Evolutionary conservation across 2,329 filamentous ascomycete genomes (phyloP).

Genomic region (Amauroascus niger): DNA sequence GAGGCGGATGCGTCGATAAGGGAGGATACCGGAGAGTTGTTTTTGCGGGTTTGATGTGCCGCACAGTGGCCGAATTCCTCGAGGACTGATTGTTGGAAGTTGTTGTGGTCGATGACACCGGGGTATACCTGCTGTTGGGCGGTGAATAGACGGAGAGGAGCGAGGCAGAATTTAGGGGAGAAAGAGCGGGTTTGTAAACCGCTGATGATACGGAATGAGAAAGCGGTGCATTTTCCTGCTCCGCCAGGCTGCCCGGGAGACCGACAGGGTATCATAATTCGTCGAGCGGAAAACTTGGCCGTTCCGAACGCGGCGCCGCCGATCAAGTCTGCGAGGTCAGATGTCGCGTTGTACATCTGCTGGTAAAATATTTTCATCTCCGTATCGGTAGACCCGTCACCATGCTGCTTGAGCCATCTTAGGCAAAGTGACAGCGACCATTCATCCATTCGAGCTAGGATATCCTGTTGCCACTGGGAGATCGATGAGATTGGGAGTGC

Average conservation of each 20-base stretch:
- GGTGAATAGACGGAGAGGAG: slow-evolving; percentile 56
- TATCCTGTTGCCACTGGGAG: slow-evolving; percentile 46
- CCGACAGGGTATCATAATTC: slow-evolving; percentile 31
- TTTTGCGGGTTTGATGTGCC: slow-evolving; percentile 12
- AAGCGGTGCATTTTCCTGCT: slow-evolving; percentile 38
- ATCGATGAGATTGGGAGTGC: slow-evolving; percentile 46
- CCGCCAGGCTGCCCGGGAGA: slow-evolving; percentile 15
- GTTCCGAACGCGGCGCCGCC: slow-evolving; percentile 36
- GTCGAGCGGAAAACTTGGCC: slow-evolving; percentile 32
- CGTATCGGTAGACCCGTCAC: slow-evolving; percentile 19
- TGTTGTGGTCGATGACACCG: slow-evolving; percentile 46
- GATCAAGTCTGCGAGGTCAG: slow-evolving; percentile 33
- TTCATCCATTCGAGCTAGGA: slow-evolving; percentile 39
- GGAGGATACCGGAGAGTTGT: slow-evolving; percentile 16
- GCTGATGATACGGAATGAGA: slow-evolving; percentile 52
- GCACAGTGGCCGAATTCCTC: slow-evolving; percentile 47
- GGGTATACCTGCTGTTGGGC: slow-evolving; percentile 54
- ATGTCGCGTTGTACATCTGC: slow-evolving; percentile 37
- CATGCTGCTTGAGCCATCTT: slow-evolving; percentile 27
- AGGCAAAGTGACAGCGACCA: slow-evolving; percentile 31
- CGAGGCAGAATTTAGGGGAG: slow-evolving; percentile 48
- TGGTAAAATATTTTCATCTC: slow-evolving; percentile 34
- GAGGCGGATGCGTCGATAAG: slow-evolving; percentile 8
- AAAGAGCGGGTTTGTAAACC: slow-evolving; percentile 49
- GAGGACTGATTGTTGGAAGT: slow-evolving; percentile 52